These are phyloP conservation scores for Cryphonectria radicalis DNA, from an alignment of 2,329 filamentous ascomycete genomes.

Conservation along the genomic window DNA sequence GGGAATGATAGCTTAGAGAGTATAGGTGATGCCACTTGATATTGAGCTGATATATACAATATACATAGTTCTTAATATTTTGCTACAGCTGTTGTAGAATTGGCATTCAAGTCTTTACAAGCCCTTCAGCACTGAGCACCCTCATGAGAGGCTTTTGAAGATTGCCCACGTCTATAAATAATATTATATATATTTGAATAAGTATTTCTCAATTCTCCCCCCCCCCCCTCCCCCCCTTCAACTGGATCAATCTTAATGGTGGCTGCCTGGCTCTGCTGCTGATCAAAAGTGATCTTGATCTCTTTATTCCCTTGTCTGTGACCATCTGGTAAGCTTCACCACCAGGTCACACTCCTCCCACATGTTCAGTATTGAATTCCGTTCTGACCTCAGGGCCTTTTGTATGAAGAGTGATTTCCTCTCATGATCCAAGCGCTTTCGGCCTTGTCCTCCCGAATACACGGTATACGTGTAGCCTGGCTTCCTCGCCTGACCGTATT, in stretches of 20 bases:
- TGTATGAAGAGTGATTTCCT: slow-evolving; percentile 12
- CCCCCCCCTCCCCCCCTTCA: too few species aligned
- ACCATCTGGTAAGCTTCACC: slow-evolving; percentile 8
- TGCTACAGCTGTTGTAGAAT: background rate
- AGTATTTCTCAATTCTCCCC: background rate
- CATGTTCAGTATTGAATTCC: background rate
- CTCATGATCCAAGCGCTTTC: background rate
- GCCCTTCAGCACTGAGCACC: background rate
- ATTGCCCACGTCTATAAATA: background rate
- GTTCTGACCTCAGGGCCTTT: slow-evolving; percentile 1
- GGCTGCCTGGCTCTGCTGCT: background rate
- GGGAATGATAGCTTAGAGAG: background rate
- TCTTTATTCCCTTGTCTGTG: background rate
- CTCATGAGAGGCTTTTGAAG: background rate
- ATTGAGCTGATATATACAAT: background rate
- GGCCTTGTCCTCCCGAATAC: slow-evolving; percentile 10
- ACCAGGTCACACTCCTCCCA: slow-evolving; percentile 9
- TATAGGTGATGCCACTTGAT: background rate
- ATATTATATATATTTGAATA: background rate
- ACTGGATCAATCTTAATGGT: background rate
- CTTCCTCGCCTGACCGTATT: background rate
- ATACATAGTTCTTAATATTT: background rate
- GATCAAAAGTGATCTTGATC: background rate
- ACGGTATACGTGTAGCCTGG: slow-evolving; percentile 2
- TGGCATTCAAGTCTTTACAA: background rate